These are phyloP conservation scores for Talaromyces sp. DNA, from an alignment of 2,329 filamentous ascomycete species.

Conservation along the genomic window DNA sequence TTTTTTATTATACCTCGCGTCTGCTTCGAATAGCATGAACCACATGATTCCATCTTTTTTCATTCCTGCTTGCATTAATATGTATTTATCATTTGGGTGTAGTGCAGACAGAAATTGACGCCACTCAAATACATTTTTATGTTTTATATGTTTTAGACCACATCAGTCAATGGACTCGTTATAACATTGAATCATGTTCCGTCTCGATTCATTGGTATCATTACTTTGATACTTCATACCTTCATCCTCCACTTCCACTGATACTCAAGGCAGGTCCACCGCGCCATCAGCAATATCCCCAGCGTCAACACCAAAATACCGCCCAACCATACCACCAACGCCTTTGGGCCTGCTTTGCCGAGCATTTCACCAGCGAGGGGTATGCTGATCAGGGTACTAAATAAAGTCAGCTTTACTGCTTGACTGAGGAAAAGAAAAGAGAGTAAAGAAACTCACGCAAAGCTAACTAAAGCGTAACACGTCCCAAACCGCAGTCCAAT, in stretches of 20 bases:
- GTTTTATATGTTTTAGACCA: too few relatives aligned
- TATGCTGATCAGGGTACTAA: constrained; percentile 40
- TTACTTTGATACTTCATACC: constrained; percentile 16
- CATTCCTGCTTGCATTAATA: neutral
- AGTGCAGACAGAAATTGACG: neutral
- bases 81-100: neutral
- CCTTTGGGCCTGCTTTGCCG: constrained; percentile 38
- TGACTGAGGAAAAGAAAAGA: neutral
- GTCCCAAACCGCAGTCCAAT: constrained; percentile 45
- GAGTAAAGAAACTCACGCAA: constrained; percentile 27
- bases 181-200: neutral
- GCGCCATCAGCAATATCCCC: constrained; percentile 26
- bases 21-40: neutral
- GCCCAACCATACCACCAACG: constrained; percentile 42
- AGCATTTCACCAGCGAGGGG: constrained; percentile 47
- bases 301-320: constrained; percentile 35
- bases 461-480: constrained; percentile 44
- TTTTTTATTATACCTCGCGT: neutral
- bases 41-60: neutral
- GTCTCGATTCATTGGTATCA: neutral
- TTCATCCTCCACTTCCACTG: constrained; percentile 33
- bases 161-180: neutral
- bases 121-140: neutral
- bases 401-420: neutral
- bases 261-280: constrained; percentile 35